Percentiles rank a stretch among this genome's conserved stretches.
Evolutionary conservation across 495 filamentous ascomycete genomes (phyloP).

Genomic region (Penicillium angulare): DNA sequence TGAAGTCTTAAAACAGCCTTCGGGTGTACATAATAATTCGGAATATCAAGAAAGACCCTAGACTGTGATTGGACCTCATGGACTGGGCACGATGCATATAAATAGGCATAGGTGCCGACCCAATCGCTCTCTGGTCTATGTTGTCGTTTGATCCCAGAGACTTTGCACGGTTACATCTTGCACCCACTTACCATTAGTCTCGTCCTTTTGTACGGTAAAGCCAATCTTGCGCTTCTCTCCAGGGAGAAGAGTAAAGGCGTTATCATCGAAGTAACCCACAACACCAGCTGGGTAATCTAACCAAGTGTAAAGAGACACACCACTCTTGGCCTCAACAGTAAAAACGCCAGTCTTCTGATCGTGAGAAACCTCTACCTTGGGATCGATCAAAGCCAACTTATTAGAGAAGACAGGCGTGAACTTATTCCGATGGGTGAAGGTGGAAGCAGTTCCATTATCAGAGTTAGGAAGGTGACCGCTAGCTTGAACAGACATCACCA

Average conservation of each 20-base stretch:
- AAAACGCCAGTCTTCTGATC: constrained; percentile 40
- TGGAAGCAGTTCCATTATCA: constrained; percentile 29
- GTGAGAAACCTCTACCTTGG: constrained; percentile 48
- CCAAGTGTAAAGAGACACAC: constrained; percentile 67
- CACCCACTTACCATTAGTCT: constrained; percentile 49
- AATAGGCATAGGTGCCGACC: background rate
- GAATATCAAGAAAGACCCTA: no score
- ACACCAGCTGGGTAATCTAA: constrained; percentile 57
- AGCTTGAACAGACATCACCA: constrained; percentile 55
- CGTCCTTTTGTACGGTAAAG: constrained; percentile 49
- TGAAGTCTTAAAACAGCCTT: no score
- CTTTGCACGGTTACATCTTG: constrained; percentile 56
- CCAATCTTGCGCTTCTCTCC: constrained; percentile 51
- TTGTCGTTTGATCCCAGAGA: constrained; percentile 61
- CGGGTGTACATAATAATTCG: no score
- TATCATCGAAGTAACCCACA: constrained; percentile 60
- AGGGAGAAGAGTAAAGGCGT: constrained; percentile 56
- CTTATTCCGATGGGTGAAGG: constrained; percentile 56
- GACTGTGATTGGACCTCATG: no score
- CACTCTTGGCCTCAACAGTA: constrained; percentile 55
- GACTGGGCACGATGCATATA: background rate
- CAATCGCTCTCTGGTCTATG: background rate
- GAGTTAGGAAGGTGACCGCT: constrained; percentile 54
- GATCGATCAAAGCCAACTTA: constrained; percentile 55
- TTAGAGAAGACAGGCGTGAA: constrained; percentile 54